Base-by-base conservation (phyloP, 495 filamentous ascomycete genomes). In the Hypoxylon rickii region DNA sequence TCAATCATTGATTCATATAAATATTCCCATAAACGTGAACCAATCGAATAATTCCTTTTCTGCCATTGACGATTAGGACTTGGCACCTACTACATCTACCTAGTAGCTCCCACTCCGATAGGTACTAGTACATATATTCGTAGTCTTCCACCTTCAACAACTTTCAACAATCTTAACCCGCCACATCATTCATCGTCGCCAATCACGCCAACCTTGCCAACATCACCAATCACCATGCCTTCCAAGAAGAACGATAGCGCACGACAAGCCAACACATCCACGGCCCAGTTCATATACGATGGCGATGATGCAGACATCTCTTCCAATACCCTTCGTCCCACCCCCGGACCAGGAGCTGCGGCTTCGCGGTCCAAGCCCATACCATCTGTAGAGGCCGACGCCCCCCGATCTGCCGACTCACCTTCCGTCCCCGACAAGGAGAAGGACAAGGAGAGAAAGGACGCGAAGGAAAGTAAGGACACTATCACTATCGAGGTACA, bases 401-500 rank as follows among this genome's bases (percentile, higher is more conserved):
- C 50, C 36, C 63, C 54, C 16, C 55, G 56, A 22, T 44, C 65
- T 45, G 12, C 69, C 7, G 53, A 66, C 33, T 32, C 54, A 15
- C 47, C 64, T 15, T 29, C 68, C 5, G 50, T 56, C 7, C 34
- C 67, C 3, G 47, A 70, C 44, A 59, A 66, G 44, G 70, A 70
- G 24, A 63, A 59, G 32, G 47, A 70, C 44, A 59, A 66, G 44
- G 70, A 70, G 24, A 63, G 58, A 26, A 63, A 69, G 12, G 56
- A 52, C 6, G 3, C 19, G 0, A 60, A 48, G 26, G 49, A 60
- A 11, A 43, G 32, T 13, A 56, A 60, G 21, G 74, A 77, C 37
- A 49, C 56, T 1, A 51, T 77, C 12, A 71, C 74, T 0, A 77
- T 79, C 3, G 75, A 78, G 68, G 73, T 75, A 40, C 37, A 65